phyloP scores from a whole-genome alignment of 176 grass and related monocot species.

The Oryza glumipatula region DNA sequence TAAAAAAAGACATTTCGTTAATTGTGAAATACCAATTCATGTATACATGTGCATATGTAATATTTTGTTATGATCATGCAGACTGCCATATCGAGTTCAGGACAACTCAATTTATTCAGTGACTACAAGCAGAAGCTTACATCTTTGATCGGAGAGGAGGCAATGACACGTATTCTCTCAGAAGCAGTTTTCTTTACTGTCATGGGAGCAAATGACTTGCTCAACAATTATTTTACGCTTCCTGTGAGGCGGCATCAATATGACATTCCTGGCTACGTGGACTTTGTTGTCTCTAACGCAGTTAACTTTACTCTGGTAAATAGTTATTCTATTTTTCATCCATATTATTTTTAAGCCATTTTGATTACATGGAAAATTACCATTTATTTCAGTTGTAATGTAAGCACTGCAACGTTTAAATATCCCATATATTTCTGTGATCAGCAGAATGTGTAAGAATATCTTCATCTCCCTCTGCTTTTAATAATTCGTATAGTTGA shows the following conservation, averaged over 20 bases:
- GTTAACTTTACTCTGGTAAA: slow-evolving; percentile 61
- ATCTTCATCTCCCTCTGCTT: not conserved
- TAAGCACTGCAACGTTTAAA: not conserved
- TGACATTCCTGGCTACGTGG: slow-evolving; percentile 55
- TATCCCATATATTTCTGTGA: not conserved
- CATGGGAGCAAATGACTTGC: slow-evolving; percentile 57
- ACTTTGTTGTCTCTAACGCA: slow-evolving; percentile 40
- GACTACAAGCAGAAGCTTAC: slow-evolving; percentile 61
- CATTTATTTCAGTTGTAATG: not conserved
- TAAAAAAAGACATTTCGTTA: not conserved
- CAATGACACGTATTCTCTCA: slow-evolving; percentile 31
- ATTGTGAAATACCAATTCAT: not conserved
- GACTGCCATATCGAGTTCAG: slow-evolving; percentile 45
- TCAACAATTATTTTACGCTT: slow-evolving; percentile 54
- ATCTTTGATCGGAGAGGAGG: slow-evolving; percentile 48
- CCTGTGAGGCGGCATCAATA: slow-evolving; percentile 40
- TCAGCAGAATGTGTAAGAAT: not conserved
- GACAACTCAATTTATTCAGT: slow-evolving; percentile 51
- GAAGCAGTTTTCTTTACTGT: slow-evolving; percentile 43
- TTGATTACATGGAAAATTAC: not conserved
- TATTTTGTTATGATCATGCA: not conserved
- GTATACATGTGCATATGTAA: not conserved
- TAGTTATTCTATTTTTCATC: not conserved
- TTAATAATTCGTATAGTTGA: not conserved
- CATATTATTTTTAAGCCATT: not conserved